Base-by-base conservation (phyloP, 176 grass and related monocot genomes). In the Ananas comosus region DNA sequence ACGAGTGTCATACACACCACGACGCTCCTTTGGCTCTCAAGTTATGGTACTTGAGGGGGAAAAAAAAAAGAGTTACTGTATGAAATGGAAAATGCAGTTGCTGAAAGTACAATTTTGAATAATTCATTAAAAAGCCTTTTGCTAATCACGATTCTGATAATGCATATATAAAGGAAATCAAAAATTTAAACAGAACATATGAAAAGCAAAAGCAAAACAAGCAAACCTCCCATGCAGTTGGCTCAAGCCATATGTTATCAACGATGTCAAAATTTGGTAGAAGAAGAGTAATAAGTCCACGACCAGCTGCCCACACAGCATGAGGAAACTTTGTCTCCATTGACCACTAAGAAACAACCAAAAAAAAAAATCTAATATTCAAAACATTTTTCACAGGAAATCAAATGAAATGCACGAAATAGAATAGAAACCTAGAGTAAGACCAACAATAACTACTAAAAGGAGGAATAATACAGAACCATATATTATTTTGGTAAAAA, bases 221-320 rank as follows among this genome's bases (percentile, higher is more conserved):
- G 28, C 50, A 51, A 63, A 80, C 78, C 78, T 80, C 78, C 78
- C 78, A 80, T 49, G 78, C 69, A 73, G 69, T 17, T 49, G 70
- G 78, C 18, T 80, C 78, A 9, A 80, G 63, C 78, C 78, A 80
- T 49, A 74, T 48, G 9, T 72, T 80, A n/a, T 80, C 78, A 68
- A 80, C 78, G 56, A 74, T 64, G 68, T 80, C 78, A 73, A 73
- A 80, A 57, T 80, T 80, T 51, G 78, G 78, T 14, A 80, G 63
- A 67, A 80, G 78, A 80, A 80, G 70, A 1, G 70, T 64, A 73
- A 67, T 57, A 18, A 80, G 70, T 54, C 63, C 63, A 57, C 78
- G 70, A 12, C 78, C 78, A 67, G 78, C 78, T 23, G 70, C 78
- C 78, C 78, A 80, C 9, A 80, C 63, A 49, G 78, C 78, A 73